A percentile compares a stretch with the other conserved stretches of the same genome.
Evolutionary conservation across 1,284 basidiomycete genomes (phyloP).

Genomic region (Grifola frondosa): DNA sequence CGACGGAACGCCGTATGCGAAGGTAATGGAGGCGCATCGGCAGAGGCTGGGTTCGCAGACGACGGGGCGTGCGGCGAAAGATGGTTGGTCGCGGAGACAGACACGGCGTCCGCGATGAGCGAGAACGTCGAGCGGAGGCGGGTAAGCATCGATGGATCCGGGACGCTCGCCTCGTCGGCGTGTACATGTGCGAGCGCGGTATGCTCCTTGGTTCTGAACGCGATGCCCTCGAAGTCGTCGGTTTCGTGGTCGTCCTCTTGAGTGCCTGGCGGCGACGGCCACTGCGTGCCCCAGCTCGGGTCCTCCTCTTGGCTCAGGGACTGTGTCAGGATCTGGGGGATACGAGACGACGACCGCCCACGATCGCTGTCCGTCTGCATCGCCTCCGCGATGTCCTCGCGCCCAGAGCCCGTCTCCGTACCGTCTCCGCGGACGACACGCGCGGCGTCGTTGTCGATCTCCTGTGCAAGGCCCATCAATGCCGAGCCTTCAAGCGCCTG

Average conservation of each 20-base stretch:
- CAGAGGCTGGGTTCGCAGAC: conserved; percentile 2
- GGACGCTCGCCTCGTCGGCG: neutral
- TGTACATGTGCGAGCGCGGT: neutral
- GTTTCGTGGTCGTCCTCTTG: conserved; percentile 29
- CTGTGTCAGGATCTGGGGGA: conserved; percentile 8
- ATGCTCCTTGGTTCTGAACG: conserved; percentile 8
- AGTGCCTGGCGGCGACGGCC: conserved; percentile 32
- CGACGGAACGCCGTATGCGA: conserved; percentile 7
- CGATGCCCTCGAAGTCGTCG: conserved; percentile 16
- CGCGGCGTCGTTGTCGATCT: conserved; percentile 63
- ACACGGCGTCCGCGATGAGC: conserved; percentile 20
- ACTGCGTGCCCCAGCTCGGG: conserved; percentile 47
- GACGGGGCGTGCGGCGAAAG: conserved; percentile 9
- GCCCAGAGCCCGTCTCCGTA: conserved; percentile 41
- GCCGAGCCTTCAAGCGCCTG: conserved; percentile 52
- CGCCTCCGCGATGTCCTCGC: conserved; percentile 18
- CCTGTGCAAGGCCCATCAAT: conserved; percentile 57
- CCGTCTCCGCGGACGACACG: conserved; percentile 70
- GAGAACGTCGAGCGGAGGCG: conserved; percentile 24
- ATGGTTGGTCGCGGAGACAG: conserved; percentile 19
- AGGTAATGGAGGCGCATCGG: conserved; percentile 9
- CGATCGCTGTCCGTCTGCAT: neutral
- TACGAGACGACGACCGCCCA: conserved; percentile 5
- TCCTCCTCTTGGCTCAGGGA: conserved; percentile 29
- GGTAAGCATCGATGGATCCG: conserved; percentile 14